Evolutionary conservation across 2,329 filamentous ascomycete species (phyloP), one percentile per base, ranked within the genome.

Genomic region (Trichoderma sp.): DNA sequence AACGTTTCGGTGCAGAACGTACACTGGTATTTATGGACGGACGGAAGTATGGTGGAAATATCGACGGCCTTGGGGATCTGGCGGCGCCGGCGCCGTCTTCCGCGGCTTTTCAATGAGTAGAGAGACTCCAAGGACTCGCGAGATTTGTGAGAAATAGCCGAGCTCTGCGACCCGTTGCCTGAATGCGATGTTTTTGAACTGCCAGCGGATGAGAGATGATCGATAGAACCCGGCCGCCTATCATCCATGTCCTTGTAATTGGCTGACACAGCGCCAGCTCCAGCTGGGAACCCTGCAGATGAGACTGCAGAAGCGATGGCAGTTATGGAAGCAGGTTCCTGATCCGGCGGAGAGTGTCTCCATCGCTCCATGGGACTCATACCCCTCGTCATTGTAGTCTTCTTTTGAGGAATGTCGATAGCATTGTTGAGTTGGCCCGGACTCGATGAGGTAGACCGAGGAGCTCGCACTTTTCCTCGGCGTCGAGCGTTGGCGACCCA

Each of bases 401-500:
- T 65, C 20, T 36, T 43, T n/a, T 43, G 36, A 9, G 70, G 53
- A 43, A 70, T 70, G n/a, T 66, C 23, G 7, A 70, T n/a, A 15
- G 32, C 68, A 92, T 87, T 2, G 87, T 74, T 2, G 30, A 28
- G 15, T 13, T 30, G 39, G 20, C 64, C 30, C 20, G 32, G 59
- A 32, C 68, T 70, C 11, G 68, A 26, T 3, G 68, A 63, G 20
- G 32, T 65, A 9, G 58, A 70, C 12, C 43, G 50, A 30, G 43
- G 68, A 17, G 68, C 62, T 32, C 39, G 39, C 8, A 90, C 88
- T 82, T 96, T 97, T 75, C 92, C 90, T 72, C 94, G 87, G 66
- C 94, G 88, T 30, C 93, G 88, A 69, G 93, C 93, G 79, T 97
- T 97, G 69, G 94, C 93, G 50, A 97, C 88, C 94, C 94, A 97